These are phyloP conservation scores for Penicillium sp. DNA, from an alignment of 2,329 filamentous ascomycete genomes.

Conservation along the genomic window DNA sequence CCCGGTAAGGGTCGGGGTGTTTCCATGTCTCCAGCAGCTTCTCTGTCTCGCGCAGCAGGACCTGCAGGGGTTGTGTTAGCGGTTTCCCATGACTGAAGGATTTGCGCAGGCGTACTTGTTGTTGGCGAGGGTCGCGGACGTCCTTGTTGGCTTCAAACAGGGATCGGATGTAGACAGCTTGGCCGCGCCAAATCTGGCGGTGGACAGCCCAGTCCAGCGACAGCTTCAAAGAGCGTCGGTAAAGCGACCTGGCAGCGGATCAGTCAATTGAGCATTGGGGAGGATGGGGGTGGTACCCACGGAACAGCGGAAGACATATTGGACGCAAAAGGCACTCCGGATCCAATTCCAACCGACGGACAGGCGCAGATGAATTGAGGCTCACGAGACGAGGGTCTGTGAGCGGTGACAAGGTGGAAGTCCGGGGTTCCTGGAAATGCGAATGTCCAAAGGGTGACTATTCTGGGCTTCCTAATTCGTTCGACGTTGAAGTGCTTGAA, in stretches of 20 bases:
- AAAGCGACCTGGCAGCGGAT: conserved; percentile 63
- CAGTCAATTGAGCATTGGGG: conserved; percentile 24
- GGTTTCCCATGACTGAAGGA: not conserved
- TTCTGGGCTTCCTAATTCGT: conserved; percentile 28
- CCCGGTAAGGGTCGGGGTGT: conserved; percentile 89
- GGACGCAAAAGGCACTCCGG: conserved; percentile 4
- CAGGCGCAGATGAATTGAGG: too few species aligned
- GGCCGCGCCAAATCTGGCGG: conserved; percentile 88
- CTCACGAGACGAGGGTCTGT: not conserved
- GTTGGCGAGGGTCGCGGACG: conserved; percentile 79
- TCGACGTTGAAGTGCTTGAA: conserved; percentile 22
- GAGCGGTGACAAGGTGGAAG: not conserved
- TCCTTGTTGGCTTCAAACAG: conserved; percentile 93
- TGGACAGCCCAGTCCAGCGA: conserved; percentile 95
- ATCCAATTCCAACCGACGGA: conserved; percentile 3
- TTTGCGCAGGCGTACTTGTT: conserved; percentile 63
- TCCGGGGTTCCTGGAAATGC: conserved; percentile 12
- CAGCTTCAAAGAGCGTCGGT: conserved; percentile 89
- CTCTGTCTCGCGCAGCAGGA: conserved; percentile 83
- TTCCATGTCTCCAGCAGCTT: conserved; percentile 90
- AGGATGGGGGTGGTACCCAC: conserved; percentile 31
- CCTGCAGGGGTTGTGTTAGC: conserved; percentile 54
- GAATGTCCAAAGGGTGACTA: conserved; percentile 23
- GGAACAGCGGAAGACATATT: conserved; percentile 43
- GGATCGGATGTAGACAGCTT: conserved; percentile 92